Evolutionary conservation across 1,284 basidiomycete species (phyloP), one percentile per base, ranked within the genome.

Genomic region (Rhizoctonia solani): DNA sequence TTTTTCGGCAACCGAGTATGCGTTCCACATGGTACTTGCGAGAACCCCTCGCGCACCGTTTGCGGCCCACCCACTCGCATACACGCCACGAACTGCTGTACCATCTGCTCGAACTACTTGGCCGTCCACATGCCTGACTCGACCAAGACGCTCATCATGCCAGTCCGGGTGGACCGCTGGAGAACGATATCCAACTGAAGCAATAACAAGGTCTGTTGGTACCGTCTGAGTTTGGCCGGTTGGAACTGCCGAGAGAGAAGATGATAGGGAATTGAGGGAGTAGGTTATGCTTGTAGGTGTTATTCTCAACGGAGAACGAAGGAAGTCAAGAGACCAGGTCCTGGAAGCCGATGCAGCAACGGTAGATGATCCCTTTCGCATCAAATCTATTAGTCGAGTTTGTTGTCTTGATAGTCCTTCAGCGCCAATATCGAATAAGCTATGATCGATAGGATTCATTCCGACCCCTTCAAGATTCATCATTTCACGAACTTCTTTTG

Each of bases 401-500:
- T 91, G 89, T 74, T 89, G 88, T 8, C 90, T 81, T 3, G 85
- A 83, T 34, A 84, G 74, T 39, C 77, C 73, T 2, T 71, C 72
- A 11, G 79, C 72, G 0, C 81, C 74, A 1, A 78, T 72, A 2
- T 74, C 69, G 29, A 89, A 78, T 1, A 87, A 52, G 47, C 49
- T 42, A 4, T 69, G 23, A 11, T 68, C 55, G 11, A 92, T 77
- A 4, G 88, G 87, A 16, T 81, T 76, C 82, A 95, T 87, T 9
- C 85, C 82, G 0, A 88, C 86, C 46, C 88, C 85, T 1, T 87
- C 82, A 14, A 98, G 84, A 52, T 84, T 85, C 72, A 94, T 85
- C 82, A 98, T 85, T 79, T 99, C 96, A 27, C 96, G 82, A 2
- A 98, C 82, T 77, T 99, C 97, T 78, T 98, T 98, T 54, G 92